Evolutionary conservation across 2,329 filamentous ascomycete genomes (phyloP).

Genomic region (Phyllosticta citriasiana): DNA sequence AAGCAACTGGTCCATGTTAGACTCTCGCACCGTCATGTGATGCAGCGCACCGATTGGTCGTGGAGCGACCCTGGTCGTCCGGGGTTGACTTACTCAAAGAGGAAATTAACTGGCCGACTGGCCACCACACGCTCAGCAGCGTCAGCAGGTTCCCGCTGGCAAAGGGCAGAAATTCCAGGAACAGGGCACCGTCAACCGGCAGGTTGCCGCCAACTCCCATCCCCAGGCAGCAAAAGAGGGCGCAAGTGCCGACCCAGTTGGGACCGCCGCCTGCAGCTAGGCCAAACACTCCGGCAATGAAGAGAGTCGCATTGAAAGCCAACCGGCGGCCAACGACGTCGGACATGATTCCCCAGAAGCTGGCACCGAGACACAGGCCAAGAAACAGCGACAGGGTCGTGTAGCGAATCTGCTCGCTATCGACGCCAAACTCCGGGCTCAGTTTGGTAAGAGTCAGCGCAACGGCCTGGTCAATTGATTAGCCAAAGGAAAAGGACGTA

Average conservation of each 20-base stretch:
- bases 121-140: constrained; percentile 80
- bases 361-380: constrained; percentile 68
- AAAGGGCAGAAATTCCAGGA: constrained; percentile 73
- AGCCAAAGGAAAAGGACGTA: constrained; percentile 1
- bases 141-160: constrained; percentile 65
- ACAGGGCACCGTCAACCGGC: constrained; percentile 69
- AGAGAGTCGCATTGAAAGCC: constrained; percentile 71
- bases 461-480: constrained; percentile 46
- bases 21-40: background rate
- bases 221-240: constrained; percentile 34
- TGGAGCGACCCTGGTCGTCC: background rate
- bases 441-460: constrained; percentile 67
- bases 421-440: constrained; percentile 62
- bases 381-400: constrained; percentile 69
- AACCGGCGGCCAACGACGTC: constrained; percentile 69
- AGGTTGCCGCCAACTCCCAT: constrained; percentile 53
- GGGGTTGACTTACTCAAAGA: constrained; percentile 36
- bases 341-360: constrained; percentile 70
- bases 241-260: constrained; percentile 47
- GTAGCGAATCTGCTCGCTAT: constrained; percentile 62
- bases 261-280: constrained; percentile 57
- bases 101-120: constrained; percentile 66
- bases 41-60: background rate
- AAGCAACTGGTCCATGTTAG: constrained; percentile 45
- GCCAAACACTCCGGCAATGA: constrained; percentile 66